phyloP scores from a whole-genome alignment of 2,329 filamentous ascomycete species.

The Alternaria novae-zelandiae region DNA sequence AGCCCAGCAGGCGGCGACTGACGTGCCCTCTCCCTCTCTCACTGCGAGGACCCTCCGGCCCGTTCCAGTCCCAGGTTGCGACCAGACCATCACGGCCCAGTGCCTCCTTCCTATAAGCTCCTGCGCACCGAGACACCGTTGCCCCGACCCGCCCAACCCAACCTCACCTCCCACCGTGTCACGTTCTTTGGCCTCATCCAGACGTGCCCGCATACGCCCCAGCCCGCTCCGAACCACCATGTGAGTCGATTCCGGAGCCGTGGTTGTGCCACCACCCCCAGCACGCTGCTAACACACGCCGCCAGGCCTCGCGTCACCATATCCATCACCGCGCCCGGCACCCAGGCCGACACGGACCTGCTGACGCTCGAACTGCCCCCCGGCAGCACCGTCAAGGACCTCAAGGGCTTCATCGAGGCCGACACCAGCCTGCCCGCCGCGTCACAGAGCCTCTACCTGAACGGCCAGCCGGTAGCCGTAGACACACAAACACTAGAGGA shows the following conservation, averaged over 20 bases:
- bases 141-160: slow-evolving; percentile 17
- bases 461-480: slow-evolving; percentile 80
- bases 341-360: slow-evolving; percentile 72
- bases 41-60: slow-evolving; percentile 4
- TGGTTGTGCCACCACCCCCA: slow-evolving; percentile 44
- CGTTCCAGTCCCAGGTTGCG: not conserved
- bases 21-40: slow-evolving; percentile 2
- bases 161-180: slow-evolving; percentile 8
- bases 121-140: slow-evolving; percentile 23
- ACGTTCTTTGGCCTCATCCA: slow-evolving; percentile 43
- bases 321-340: slow-evolving; percentile 77
- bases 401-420: slow-evolving; percentile 87
- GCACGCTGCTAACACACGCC: slow-evolving; percentile 35
- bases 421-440: slow-evolving; percentile 76
- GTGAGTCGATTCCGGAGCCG: slow-evolving; percentile 43
- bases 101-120: slow-evolving; percentile 24
- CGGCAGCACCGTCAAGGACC: slow-evolving; percentile 81
- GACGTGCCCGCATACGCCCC: slow-evolving; percentile 32
- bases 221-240: slow-evolving; percentile 32
- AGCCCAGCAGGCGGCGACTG: slow-evolving; percentile 14
- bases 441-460: slow-evolving; percentile 87
- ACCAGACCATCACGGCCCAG: slow-evolving; percentile 12
- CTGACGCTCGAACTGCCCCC: slow-evolving; percentile 81
- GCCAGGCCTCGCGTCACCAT: slow-evolving; percentile 81
- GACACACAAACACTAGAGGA: slow-evolving; percentile 82